Evolutionary conservation across 2,329 filamentous ascomycete genomes (phyloP).

Genomic region (Penicillium palitans): DNA sequence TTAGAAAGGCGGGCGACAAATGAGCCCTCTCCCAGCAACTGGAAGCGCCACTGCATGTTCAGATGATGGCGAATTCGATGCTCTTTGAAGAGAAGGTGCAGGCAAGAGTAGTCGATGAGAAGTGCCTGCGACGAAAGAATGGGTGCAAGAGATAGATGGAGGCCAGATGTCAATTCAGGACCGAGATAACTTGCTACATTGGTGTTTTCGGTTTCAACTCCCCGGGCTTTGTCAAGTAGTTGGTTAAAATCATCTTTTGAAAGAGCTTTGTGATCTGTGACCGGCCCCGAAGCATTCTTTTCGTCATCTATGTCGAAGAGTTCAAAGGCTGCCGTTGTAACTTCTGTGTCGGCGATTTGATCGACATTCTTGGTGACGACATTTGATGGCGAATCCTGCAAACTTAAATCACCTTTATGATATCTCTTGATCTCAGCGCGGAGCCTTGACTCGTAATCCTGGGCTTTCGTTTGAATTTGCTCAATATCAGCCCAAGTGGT

Average conservation of each 20-base stretch:
- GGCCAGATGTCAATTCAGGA: constrained; percentile 53
- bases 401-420: constrained; percentile 34
- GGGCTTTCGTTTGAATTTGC: constrained; percentile 61
- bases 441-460: constrained; percentile 40
- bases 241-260: constrained; percentile 32
- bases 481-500: constrained; percentile 72
- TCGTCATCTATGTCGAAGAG: constrained; percentile 39
- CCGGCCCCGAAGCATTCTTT: constrained; percentile 26
- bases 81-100: constrained; percentile 72
- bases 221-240: constrained; percentile 30
- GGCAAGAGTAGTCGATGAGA: constrained; percentile 73
- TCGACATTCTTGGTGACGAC: neutral
- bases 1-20: constrained; percentile 79
- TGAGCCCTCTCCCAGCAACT: constrained; percentile 79
- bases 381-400: neutral
- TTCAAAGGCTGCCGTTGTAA: constrained; percentile 31
- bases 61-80: constrained; percentile 74
- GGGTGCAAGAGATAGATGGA: constrained; percentile 71
- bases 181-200: constrained; percentile 30
- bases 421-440: constrained; percentile 43
- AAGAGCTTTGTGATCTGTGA: constrained; percentile 26
- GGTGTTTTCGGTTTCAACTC: constrained; percentile 16
- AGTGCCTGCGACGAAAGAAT: constrained; percentile 72
- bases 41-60: constrained; percentile 72
- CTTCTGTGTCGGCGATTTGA: constrained; percentile 1